phyloP scores from a whole-genome alignment of 2,329 filamentous ascomycete genomes.

The Paracoccidioides brasiliensis region DNA sequence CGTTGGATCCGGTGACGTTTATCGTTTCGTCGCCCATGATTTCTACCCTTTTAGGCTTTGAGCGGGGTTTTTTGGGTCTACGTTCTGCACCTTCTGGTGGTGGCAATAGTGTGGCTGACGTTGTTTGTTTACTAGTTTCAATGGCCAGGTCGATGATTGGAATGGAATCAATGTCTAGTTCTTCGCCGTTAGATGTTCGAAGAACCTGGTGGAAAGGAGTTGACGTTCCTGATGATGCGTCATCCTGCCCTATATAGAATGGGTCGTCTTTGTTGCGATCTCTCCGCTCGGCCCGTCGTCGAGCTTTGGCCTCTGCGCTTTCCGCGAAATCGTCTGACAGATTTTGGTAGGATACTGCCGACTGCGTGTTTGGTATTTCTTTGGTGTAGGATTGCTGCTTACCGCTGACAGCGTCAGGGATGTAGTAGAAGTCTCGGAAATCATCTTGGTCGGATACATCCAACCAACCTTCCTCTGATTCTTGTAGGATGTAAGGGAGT shows the following conservation, averaged over 20 bases:
- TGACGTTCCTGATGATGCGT: slow-evolving; percentile 46
- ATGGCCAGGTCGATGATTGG: slow-evolving; percentile 89
- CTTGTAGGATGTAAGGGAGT: slow-evolving; percentile 50
- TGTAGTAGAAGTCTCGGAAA: slow-evolving; percentile 29
- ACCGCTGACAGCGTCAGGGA: slow-evolving; percentile 15
- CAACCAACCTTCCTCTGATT: slow-evolving; percentile 39
- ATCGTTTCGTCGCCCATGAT: slow-evolving; percentile 64
- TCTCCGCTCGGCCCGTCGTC: slow-evolving; percentile 59
- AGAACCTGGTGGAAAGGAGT: slow-evolving; percentile 71
- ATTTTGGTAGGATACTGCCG: slow-evolving; percentile 26
- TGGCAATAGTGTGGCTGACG: neutral
- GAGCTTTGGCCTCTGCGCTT: slow-evolving; percentile 60
- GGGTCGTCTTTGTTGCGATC: slow-evolving; percentile 87
- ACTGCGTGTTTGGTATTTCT: slow-evolving; percentile 13
- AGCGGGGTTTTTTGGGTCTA: slow-evolving; percentile 21
- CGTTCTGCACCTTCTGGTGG: slow-evolving; percentile 10
- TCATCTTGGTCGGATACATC: slow-evolving; percentile 35
- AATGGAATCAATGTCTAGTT: slow-evolving; percentile 84
- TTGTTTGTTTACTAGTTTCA: slow-evolving; percentile 35
- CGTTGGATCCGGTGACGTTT: slow-evolving; percentile 24
- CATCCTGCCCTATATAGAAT: slow-evolving; percentile 65
- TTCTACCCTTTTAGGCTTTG: slow-evolving; percentile 47
- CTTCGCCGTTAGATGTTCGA: slow-evolving; percentile 57
- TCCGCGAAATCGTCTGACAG: slow-evolving; percentile 35
- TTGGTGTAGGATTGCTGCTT: slow-evolving; percentile 13